Evolutionary conservation across 2,329 filamentous ascomycete genomes (phyloP).

Genomic region (Didymella keratinophila): DNA sequence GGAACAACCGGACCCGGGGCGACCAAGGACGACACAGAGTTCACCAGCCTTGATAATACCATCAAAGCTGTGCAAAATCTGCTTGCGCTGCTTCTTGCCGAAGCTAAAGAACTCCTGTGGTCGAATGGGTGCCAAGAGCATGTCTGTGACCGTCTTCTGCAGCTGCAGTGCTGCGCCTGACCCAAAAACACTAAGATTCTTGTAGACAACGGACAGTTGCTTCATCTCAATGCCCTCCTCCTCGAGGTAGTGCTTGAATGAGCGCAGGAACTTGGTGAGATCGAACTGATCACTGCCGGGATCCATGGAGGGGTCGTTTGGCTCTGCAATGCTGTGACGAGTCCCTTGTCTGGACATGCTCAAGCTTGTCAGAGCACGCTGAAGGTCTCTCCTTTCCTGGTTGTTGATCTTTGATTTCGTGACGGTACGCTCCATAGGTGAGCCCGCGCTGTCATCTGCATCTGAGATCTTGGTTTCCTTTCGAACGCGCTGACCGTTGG

Average conservation of each 20-base stretch:
- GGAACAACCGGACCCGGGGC: conserved; percentile 66
- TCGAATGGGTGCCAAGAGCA: conserved; percentile 66
- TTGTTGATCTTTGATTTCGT: conserved; percentile 36
- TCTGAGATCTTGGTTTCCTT: conserved; percentile 19
- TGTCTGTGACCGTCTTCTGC: conserved; percentile 70
- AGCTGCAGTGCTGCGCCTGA: conserved; percentile 72
- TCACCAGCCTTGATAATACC: conserved; percentile 61
- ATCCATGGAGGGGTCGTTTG: conserved; percentile 60
- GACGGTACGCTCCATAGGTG: conserved; percentile 25
- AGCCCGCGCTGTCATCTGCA: conserved; percentile 11
- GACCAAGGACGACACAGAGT: conserved; percentile 57
- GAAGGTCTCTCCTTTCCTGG: conserved; percentile 36
- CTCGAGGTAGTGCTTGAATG: conserved; percentile 60
- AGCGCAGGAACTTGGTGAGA: conserved; percentile 61
- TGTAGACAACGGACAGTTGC: conserved; percentile 68
- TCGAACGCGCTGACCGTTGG: conserved; percentile 15
- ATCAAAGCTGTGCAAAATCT: conserved; percentile 64
- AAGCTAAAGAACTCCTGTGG: conserved; percentile 63
- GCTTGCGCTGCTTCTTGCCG: conserved; percentile 59
- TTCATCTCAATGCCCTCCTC: conserved; percentile 63
- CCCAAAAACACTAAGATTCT: conserved; percentile 71
- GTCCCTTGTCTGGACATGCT: conserved; percentile 34
- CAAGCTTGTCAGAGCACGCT: conserved; percentile 32
- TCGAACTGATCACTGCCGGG: conserved; percentile 62
- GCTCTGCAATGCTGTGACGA: conserved; percentile 35